Percentiles rank a stretch among this genome's conserved stretches.
Evolutionary conservation across 352 stramenopile species (phyloP).

Genomic region (Phytophthora pinifolia): DNA sequence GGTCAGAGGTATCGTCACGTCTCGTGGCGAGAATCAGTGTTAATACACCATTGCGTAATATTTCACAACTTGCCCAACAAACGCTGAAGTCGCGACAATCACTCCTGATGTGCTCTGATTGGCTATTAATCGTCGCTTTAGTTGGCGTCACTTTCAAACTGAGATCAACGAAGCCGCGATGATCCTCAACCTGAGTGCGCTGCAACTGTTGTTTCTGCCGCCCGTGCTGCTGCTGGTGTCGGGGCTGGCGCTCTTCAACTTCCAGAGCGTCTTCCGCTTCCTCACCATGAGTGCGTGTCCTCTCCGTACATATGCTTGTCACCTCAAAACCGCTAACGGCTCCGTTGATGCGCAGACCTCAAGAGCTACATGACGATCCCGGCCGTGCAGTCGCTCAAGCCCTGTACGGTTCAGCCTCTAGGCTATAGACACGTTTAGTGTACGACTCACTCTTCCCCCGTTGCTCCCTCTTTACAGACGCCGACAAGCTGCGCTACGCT

Average conservation of each 20-base stretch:
- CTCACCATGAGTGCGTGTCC: slow-evolving; percentile 54
- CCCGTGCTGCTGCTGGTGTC: slow-evolving; percentile 66
- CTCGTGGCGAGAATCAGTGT: no score
- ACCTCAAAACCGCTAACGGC: slow-evolving; percentile 1
- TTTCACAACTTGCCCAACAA: no score
- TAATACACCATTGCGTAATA: no score
- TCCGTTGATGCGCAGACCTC: slow-evolving; percentile 38
- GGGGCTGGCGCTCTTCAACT: slow-evolving; percentile 75
- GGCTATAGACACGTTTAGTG: background rate
- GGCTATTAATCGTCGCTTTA: no score
- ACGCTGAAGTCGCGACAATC: no score
- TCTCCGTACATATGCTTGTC: background rate
- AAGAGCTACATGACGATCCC: slow-evolving; percentile 72
- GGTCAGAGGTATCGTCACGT: no score
- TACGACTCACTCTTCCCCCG: no score
- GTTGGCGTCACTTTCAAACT: slow-evolving; percentile 1
- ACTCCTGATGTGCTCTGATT: no score
- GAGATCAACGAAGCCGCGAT: slow-evolving; percentile 18
- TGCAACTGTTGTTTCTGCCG: slow-evolving; percentile 73
- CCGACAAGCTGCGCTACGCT: slow-evolving; percentile 65
- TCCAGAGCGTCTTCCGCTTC: slow-evolving; percentile 74
- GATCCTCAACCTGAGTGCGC: slow-evolving; percentile 48
- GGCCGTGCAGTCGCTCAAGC: slow-evolving; percentile 51
- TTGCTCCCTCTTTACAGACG: slow-evolving; percentile 32
- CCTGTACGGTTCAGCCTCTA: slow-evolving; percentile 35